These are phyloP conservation scores for Salix udensis DNA, from an alignment of 345 rosid genomes.

Conservation along the genomic window DNA sequence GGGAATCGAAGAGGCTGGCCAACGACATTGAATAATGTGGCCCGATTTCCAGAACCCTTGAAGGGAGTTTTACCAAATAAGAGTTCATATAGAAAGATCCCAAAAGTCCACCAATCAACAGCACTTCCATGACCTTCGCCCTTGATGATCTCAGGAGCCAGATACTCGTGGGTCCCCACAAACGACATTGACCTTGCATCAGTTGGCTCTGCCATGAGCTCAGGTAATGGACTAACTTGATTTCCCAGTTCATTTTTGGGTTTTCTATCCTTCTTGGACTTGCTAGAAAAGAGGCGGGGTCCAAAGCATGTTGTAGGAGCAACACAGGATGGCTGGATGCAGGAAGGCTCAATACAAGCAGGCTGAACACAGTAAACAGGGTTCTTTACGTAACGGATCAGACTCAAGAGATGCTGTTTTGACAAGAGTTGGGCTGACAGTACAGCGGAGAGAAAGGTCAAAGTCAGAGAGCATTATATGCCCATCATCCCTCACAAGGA, in stretches of 20 bases:
- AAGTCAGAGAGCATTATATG: constrained; percentile 84
- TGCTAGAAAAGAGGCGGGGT: constrained; percentile 82
- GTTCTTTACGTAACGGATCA: constrained; percentile 64
- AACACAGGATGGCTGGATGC: constrained; percentile 75
- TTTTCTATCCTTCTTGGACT: constrained; percentile 70
- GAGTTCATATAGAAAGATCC: constrained; percentile 79
- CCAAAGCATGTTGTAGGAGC: constrained; percentile 83
- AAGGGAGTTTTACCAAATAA: constrained; percentile 89
- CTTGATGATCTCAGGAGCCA: constrained; percentile 86
- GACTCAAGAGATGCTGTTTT: constrained; percentile 53
- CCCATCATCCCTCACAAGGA: constrained; percentile 72
- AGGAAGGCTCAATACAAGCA: constrained; percentile 76
- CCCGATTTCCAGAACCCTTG: constrained; percentile 86
- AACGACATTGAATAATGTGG: constrained; percentile 77
- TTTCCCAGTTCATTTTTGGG: constrained; percentile 62
- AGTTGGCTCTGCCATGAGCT: constrained; percentile 88
- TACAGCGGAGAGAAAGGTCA: constrained; percentile 81
- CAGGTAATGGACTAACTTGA: constrained; percentile 81
- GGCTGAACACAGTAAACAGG: constrained; percentile 75
- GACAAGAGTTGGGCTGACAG: constrained; percentile 79
- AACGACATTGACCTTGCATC: constrained; percentile 93
- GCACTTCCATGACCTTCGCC: constrained; percentile 99
- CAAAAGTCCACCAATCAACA: constrained; percentile 97
- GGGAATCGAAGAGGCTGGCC: constrained; percentile 93
- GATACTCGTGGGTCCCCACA: constrained; percentile 87